Evolutionary conservation across 106 monocot genomes (phyloP).

Genomic region (Posidonia australis): DNA sequence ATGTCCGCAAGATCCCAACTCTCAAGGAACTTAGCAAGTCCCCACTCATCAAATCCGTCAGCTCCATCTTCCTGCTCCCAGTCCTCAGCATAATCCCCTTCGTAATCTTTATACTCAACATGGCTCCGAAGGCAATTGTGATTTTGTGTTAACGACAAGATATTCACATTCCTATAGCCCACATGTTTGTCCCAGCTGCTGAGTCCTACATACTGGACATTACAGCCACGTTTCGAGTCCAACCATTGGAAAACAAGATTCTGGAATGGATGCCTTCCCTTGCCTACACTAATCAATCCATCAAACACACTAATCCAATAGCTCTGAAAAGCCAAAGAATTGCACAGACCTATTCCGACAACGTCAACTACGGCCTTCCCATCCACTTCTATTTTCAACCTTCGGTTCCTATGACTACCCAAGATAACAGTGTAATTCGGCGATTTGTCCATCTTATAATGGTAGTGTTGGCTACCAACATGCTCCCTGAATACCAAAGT

Average conservation of each 20-base stretch:
- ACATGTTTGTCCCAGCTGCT: conserved; percentile 99
- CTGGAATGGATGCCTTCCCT: conserved; percentile 67
- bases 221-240: conserved; percentile 53
- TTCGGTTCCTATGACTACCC: conserved; percentile 83
- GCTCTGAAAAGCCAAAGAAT: conserved; percentile 71
- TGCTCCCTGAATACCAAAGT: conserved; percentile 92
- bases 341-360: conserved; percentile 69
- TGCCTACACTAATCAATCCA: conserved; percentile 78
- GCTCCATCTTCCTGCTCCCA: conserved; percentile 13
- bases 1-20: conserved; percentile 78
- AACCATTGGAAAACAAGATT: conserved; percentile 77
- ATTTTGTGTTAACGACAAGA: conserved; percentile 47
- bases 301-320: conserved; percentile 92
- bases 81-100: conserved; percentile 30
- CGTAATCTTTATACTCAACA: conserved; percentile 36
- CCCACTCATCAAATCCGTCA: conserved; percentile 37
- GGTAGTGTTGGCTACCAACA: conserved; percentile 74
- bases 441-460: conserved; percentile 82
- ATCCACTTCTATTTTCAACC: conserved; percentile 89
- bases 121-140: conserved; percentile 27
- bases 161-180: conserved; percentile 74
- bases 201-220: conserved; percentile 78
- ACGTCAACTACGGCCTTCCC: conserved; percentile 75
- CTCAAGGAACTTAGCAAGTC: conserved; percentile 57
- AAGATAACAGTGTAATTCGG: conserved; percentile 84